Percentiles rank a stretch among this genome's conserved stretches.
These are phyloP conservation scores for Plasmodium gallinaceum DNA, from an alignment of 169 alveolate genomes.

Conservation along the genomic window DNA sequence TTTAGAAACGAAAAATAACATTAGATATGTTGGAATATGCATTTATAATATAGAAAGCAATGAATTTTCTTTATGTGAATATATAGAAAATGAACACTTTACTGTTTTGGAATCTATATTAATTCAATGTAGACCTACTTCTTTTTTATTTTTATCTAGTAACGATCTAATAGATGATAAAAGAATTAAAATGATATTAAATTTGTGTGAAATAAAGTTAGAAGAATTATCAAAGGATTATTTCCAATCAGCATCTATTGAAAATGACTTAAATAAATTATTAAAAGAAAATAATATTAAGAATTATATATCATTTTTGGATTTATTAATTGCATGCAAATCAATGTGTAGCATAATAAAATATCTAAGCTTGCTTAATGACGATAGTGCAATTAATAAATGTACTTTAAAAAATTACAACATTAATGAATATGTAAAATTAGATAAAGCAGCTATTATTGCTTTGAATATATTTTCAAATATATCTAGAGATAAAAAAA, in stretches of 20 bases:
- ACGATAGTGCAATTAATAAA: slow-evolving; percentile 77
- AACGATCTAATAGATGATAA: slow-evolving; percentile 52
- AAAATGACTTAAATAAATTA: slow-evolving; percentile 78
- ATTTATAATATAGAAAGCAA: slow-evolving; percentile 34
- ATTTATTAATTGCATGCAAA: slow-evolving; percentile 76
- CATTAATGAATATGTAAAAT: slow-evolving; percentile 80
- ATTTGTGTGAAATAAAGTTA: slow-evolving; percentile 56
- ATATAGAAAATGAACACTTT: slow-evolving; percentile 75
- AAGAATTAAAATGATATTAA: slow-evolving; percentile 48
- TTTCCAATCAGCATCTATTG: slow-evolving; percentile 65
- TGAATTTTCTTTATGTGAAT: slow-evolving; percentile 69
- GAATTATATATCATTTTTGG: slow-evolving; percentile 75
- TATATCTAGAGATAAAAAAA: background rate
- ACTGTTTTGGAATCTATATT: slow-evolving; percentile 62
- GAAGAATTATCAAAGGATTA: slow-evolving; percentile 25
- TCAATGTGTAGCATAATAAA: slow-evolving; percentile 78
- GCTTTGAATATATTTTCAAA: slow-evolving; percentile 80
- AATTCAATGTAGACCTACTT: slow-evolving; percentile 45
- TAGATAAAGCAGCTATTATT: slow-evolving; percentile 86
- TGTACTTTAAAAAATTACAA: slow-evolving; percentile 77
- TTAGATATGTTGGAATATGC: slow-evolving; percentile 65
- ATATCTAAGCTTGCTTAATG: slow-evolving; percentile 75
- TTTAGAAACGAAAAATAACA: slow-evolving; percentile 17
- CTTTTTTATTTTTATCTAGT: slow-evolving; percentile 22
- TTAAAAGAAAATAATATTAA: slow-evolving; percentile 76